Evolutionary conservation across 768 basidiomycete species (phyloP).

Genomic region (Tricholoma sp.): DNA sequence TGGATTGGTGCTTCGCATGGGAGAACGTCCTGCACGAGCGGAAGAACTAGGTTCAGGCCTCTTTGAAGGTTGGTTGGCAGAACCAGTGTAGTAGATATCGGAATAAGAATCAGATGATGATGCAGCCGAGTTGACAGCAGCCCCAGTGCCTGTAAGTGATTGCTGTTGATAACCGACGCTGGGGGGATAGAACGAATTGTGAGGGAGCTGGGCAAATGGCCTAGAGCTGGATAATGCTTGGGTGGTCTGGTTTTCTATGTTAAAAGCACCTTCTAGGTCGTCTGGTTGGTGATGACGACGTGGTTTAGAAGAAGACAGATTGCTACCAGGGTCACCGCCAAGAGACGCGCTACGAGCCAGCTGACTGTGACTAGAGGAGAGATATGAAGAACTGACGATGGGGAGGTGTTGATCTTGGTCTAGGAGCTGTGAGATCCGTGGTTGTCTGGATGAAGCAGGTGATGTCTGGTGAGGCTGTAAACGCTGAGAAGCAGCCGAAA

Average conservation of each 20-base stretch:
- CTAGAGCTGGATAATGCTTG: slow-evolving; percentile 24
- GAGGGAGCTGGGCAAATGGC: slow-evolving; percentile 37
- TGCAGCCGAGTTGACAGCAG: slow-evolving; percentile 29
- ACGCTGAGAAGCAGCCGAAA: slow-evolving; percentile 40
- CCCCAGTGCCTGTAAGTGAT: slow-evolving; percentile 32
- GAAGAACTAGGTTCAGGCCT: slow-evolving; percentile 46
- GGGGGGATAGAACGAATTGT: slow-evolving; percentile 52
- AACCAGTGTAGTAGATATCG: slow-evolving; percentile 59
- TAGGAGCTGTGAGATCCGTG: slow-evolving; percentile 61
- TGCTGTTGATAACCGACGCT: slow-evolving; percentile 55
- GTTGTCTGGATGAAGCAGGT: slow-evolving; percentile 41
- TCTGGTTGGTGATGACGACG: slow-evolving; percentile 67
- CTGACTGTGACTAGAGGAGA: slow-evolving; percentile 45
- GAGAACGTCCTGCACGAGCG: slow-evolving; percentile 52
- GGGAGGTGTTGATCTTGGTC: slow-evolving; percentile 54
- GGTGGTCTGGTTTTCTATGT: slow-evolving; percentile 29
- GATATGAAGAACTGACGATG: slow-evolving; percentile 41
- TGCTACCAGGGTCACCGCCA: slow-evolving; percentile 39
- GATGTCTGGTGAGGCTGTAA: slow-evolving; percentile 48
- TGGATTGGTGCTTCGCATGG: slow-evolving; percentile 50
- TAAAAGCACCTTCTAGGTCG: slow-evolving; percentile 54
- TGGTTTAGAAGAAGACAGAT: slow-evolving; percentile 37
- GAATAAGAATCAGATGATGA: slow-evolving; percentile 44
- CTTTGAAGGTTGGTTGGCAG: slow-evolving; percentile 47
- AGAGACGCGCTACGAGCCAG: slow-evolving; percentile 67